Evolutionary conservation across 2,329 filamentous ascomycete species (phyloP).

Genomic region (Waltergamsia citrina): DNA sequence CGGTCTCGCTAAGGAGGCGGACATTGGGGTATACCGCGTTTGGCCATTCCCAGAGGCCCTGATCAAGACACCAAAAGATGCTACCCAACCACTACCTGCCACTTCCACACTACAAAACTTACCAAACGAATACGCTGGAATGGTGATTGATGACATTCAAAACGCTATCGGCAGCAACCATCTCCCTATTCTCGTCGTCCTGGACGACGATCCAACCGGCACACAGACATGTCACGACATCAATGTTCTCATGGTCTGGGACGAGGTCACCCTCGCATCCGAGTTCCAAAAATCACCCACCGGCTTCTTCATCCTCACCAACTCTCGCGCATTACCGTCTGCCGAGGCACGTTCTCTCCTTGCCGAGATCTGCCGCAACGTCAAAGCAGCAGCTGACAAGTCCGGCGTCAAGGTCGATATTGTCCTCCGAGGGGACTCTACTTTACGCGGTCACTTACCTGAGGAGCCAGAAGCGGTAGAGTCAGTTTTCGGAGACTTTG

Average conservation of each 20-base stretch:
- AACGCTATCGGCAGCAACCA: constrained; percentile 27
- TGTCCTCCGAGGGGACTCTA: constrained; percentile 47
- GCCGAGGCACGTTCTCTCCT: constrained; percentile 36
- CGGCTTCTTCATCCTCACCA: constrained; percentile 48
- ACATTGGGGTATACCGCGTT: constrained; percentile 23
- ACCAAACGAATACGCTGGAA: too few species aligned
- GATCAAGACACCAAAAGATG: too few species aligned
- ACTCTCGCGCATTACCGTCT: constrained; percentile 45
- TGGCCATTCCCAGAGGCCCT: too few species aligned
- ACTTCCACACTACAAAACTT: too few species aligned
- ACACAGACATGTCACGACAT: constrained; percentile 44
- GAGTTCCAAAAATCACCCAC: constrained; percentile 29
- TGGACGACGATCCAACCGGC: constrained; percentile 49
- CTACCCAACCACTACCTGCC: too few species aligned
- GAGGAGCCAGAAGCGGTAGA: constrained; percentile 43
- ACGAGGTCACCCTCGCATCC: constrained; percentile 26
- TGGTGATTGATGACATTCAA: too few species aligned
- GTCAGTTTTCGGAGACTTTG: constrained; percentile 34
- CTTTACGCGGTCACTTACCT: constrained; percentile 46
- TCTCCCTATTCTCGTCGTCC: constrained; percentile 31
- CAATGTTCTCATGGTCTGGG: constrained; percentile 44
- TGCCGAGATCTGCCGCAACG: constrained; percentile 37
- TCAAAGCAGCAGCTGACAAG: constrained; percentile 30
- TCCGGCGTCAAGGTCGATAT: constrained; percentile 36
- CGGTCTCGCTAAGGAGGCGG: constrained; percentile 21